Base-by-base conservation (phyloP, 2,329 filamentous ascomycete species). In the Xylaria sp. region DNA sequence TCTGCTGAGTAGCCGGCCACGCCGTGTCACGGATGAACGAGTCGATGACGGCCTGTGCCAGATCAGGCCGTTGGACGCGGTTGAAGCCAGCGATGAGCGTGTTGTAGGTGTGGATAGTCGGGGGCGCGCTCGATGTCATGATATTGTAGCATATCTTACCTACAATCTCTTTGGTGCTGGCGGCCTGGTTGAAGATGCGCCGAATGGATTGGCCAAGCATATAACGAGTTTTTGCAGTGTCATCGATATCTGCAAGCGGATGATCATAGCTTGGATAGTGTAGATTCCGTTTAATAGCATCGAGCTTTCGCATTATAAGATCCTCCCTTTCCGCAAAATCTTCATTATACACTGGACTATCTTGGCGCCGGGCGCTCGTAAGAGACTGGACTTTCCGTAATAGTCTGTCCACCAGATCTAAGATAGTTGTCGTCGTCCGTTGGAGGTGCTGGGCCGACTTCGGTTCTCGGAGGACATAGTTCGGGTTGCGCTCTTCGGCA, bases 31-130 rank as follows among this genome's bases (percentile, higher is more conserved):
- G 59, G 39, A 82, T 69, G 48, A 83, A 80, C 0, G 77, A 79
- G 45, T 81, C 70, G 18, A 84, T 74, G 26, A 87, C 74, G n/a
- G 74, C 63, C 37, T 83, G 75, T 3, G 81, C 78, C 17, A 87
- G 71, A 37, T 74, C 71, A 50, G 78, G 74, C 48, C 79, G 73
- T 22, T 77, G 74, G 4, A 79, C 67, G 26, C 76, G 74, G 48
- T 81, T 78, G 46, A 93, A 85, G n/a, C 83, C 82, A n/a, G 82
- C 69, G 2, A 93, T 79, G 21, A 94, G 77, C 11, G 80, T 79
- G 65, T 92, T 92, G 73, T 86, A 91, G 2, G 86, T 91, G 59
- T 85, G 78, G 34, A 89, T 79, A 57, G 83, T 83, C 0, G 89
- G 88, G 0, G 85, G 81, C 17, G 82, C 75, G 1, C 78, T 69